Evolutionary conservation across 768 basidiomycete genomes (phyloP).

Genomic region (Trametes sanguinea): DNA sequence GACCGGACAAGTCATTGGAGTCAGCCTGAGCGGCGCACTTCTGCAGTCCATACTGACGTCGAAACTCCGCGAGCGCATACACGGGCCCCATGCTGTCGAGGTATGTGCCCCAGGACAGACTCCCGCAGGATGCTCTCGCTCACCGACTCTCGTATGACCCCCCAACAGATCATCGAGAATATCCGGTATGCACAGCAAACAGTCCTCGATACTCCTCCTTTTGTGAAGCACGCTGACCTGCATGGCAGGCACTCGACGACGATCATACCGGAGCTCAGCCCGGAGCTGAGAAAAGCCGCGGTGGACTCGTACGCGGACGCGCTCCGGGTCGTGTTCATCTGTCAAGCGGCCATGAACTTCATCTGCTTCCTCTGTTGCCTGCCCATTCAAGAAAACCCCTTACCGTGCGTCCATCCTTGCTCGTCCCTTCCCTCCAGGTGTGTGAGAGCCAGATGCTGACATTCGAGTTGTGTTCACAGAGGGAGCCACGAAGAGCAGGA

Average conservation of each 20-base stretch:
- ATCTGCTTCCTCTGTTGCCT: conserved; percentile 67
- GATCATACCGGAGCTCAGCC: conserved; percentile 67
- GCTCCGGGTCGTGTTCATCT: conserved; percentile 80
- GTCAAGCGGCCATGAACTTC: conserved; percentile 68
- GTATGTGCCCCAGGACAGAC: conserved; percentile 43
- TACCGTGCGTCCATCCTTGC: conserved; percentile 44
- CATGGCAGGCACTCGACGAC: conserved; percentile 63
- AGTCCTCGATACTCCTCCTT: no score
- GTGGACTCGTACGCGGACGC: conserved; percentile 79
- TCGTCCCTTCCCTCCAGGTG: background rate
- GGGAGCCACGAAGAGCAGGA: conserved; percentile 66
- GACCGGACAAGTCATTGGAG: conserved; percentile 93
- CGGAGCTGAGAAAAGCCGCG: conserved; percentile 57
- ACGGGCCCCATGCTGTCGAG: conserved; percentile 70
- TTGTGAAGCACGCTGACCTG: background rate
- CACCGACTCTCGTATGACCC: conserved; percentile 22
- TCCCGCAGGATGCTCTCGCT: background rate
- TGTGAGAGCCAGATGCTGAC: background rate
- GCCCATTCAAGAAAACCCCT: conserved; percentile 72
- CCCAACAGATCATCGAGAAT: conserved; percentile 63
- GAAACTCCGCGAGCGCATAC: conserved; percentile 73
- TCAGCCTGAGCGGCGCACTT: conserved; percentile 82
- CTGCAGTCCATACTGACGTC: conserved; percentile 76
- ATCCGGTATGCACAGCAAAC: conserved; percentile 51
- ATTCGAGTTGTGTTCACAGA: conserved; percentile 34